Percentiles rank a stretch among this genome's conserved stretches.
Conservation (phyloP, 148 eudicot species). For the Suaeda aralocaspica region DNA sequence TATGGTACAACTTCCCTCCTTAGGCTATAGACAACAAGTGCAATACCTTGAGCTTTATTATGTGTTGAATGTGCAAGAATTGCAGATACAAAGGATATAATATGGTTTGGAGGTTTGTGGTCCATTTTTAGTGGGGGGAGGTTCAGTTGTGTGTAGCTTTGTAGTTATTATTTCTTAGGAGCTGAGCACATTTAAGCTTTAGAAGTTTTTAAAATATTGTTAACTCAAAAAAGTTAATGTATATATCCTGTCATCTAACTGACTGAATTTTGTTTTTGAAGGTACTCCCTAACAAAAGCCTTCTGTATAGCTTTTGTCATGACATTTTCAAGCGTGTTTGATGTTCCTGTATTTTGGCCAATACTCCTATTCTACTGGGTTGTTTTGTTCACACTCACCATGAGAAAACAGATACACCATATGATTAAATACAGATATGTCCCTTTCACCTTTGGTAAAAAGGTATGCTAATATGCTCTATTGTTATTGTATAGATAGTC, state of each 20-base stretch:
- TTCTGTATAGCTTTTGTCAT: conserved; percentile 50
- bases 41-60: background rate
- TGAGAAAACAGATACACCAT: conserved; percentile 60
- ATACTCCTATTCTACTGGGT: conserved; percentile 61
- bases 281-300: conserved; percentile 59
- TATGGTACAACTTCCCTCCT: background rate
- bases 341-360: conserved; percentile 67
- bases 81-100: background rate
- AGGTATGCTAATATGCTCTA: conserved; percentile 29
- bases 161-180: background rate
- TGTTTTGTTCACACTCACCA: conserved; percentile 53
- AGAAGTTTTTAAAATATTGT: background rate
- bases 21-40: background rate
- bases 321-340: conserved; percentile 52
- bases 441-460: conserved; percentile 59
- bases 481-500: background rate
- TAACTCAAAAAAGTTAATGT: background rate
- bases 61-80: background rate
- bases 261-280: conserved; percentile 20
- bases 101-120: background rate
- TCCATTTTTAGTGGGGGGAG: too few species aligned
- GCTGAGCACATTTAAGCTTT: background rate
- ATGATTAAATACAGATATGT: conserved; percentile 61
- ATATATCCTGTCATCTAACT: background rate
- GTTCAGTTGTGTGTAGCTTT: background rate